These are phyloP conservation scores for Fusarium subglutinans DNA, from an alignment of 2,329 filamentous ascomycete genomes.

Conservation along the genomic window DNA sequence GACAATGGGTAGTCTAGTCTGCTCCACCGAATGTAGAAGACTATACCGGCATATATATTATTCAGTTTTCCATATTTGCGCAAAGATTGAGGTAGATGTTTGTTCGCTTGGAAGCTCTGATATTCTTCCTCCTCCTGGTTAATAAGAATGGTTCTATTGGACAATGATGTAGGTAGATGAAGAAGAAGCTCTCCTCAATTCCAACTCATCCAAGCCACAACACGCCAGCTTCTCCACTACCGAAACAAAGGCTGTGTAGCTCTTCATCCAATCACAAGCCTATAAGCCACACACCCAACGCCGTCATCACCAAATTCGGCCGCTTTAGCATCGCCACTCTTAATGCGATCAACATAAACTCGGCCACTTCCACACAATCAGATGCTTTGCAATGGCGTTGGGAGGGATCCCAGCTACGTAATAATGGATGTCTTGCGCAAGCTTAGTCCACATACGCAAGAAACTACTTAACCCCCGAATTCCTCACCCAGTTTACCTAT, in stretches of 20 bases:
- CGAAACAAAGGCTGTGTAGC: conserved; percentile 28
- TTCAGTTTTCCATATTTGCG: not conserved
- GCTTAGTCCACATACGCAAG: not conserved
- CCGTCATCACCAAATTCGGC: conserved; percentile 26
- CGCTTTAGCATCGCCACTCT: conserved; percentile 24
- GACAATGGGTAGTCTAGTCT: not conserved
- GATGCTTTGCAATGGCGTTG: conserved; percentile 6
- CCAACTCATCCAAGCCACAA: conserved; percentile 16
- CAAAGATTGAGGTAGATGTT: not conserved
- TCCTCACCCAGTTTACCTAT: not conserved
- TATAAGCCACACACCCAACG: conserved; percentile 26
- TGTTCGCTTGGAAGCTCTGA: not conserved
- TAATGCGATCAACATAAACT: conserved; percentile 10
- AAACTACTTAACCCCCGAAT: conserved; percentile 29
- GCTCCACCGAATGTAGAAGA: not conserved
- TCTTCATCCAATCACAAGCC: conserved; percentile 7
- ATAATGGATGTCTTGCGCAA: conserved; percentile 31
- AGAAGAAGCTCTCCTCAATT: not conserved
- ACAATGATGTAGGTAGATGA: not conserved
- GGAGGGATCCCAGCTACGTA: conserved; percentile 20
- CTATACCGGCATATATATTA: not conserved
- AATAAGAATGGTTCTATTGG: not conserved
- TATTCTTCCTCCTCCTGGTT: not conserved
- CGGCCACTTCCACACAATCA: conserved; percentile 17
- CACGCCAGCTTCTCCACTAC: conserved; percentile 5